These are phyloP conservation scores for Fusarium albosuccineum DNA, from an alignment of 2,329 filamentous ascomycete species.

Conservation along the genomic window DNA sequence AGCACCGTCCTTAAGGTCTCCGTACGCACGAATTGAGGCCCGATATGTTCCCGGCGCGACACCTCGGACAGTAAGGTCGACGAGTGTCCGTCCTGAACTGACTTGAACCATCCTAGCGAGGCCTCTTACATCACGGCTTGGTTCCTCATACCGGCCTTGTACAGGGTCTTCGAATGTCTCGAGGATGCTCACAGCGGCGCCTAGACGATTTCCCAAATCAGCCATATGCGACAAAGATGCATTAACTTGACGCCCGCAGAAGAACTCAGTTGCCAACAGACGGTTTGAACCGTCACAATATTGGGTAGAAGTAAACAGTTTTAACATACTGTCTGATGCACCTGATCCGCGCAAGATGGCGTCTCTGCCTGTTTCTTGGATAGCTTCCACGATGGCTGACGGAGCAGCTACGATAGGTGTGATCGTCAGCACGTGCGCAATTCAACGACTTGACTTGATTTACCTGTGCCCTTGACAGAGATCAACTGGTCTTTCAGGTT, in stretches of 20 bases:
- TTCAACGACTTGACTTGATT: constrained; percentile 36
- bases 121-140: constrained; percentile 77
- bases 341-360: constrained; percentile 94
- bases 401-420: constrained; percentile 72
- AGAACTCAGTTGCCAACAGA: background rate
- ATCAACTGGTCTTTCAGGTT: constrained; percentile 87
- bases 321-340: constrained; percentile 79
- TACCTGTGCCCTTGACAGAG: constrained; percentile 85
- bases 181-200: constrained; percentile 93
- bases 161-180: constrained; percentile 79
- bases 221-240: background rate
- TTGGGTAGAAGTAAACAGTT: constrained; percentile 12
- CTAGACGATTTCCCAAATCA: constrained; percentile 53
- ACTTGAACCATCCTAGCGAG: constrained; percentile 96
- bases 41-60: constrained; percentile 84
- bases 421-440: constrained; percentile 22
- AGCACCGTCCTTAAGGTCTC: constrained; percentile 88
- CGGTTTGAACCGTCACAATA: background rate
- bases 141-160: constrained; percentile 58
- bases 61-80: constrained; percentile 89
- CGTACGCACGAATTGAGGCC: constrained; percentile 86
- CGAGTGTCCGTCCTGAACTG: constrained; percentile 78
- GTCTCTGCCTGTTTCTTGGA: constrained; percentile 91
- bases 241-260: background rate
- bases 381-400: constrained; percentile 88